A percentile compares a stretch with the other conserved stretches of the same genome.
Conservation (phyloP, 116 monocot species). For the Iris pallida region DNA sequence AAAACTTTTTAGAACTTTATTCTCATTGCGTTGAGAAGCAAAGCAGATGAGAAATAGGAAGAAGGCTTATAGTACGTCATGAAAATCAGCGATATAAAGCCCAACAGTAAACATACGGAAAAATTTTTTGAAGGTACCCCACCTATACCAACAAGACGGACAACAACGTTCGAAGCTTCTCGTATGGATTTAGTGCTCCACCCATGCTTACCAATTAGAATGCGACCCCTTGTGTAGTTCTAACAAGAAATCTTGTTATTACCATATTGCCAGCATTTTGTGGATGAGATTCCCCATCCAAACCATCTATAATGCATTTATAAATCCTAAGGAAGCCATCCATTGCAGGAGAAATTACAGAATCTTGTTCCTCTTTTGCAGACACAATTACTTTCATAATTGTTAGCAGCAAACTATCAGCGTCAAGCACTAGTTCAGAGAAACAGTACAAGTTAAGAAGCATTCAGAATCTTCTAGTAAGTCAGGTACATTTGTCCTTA, state of each 20-base stretch:
- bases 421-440: no score
- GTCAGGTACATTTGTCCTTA: no score
- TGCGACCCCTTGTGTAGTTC: conserved; percentile 82
- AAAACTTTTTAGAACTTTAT: no score
- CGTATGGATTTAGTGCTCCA: conserved; percentile 90
- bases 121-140: no score
- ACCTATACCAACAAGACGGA: conserved; percentile 74
- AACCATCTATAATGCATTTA: conserved; percentile 68
- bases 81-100: no score
- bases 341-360: conserved; percentile 76
- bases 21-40: no score
- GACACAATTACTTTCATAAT: conserved; percentile 69
- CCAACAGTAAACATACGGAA: no score
- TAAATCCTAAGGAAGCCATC: conserved; percentile 88
- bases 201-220: conserved; percentile 90
- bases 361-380: conserved; percentile 86
- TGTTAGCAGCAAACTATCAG: not conserved
- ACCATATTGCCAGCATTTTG: conserved; percentile 28
- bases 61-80: no score
- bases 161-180: conserved; percentile 58
- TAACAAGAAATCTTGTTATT: conserved; percentile 63
- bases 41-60: no score
- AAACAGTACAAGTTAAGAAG: no score
- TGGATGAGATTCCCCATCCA: conserved; percentile 50
- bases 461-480: no score